Evolutionary conservation across 2,329 filamentous ascomycete species (phyloP), one percentile per base, ranked within the genome.

Genomic region (Fusarium sp.): DNA sequence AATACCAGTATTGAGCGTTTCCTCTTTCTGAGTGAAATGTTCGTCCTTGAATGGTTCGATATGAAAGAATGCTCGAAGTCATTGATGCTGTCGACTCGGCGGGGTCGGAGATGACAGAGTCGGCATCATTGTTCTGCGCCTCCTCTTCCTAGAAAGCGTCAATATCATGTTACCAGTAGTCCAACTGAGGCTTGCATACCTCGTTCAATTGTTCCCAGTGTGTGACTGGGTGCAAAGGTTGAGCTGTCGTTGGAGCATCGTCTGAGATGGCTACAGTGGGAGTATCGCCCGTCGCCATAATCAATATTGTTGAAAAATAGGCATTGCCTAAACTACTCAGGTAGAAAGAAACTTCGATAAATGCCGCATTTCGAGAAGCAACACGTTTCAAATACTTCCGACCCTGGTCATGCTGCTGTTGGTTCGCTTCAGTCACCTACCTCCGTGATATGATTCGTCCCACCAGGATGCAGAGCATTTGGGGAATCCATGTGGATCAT

Each of bases 41-140:
- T 33, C 69, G 59, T 10, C 69, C 69, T 9, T 72, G 56, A 14
- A 71, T 72, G 9, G 69, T 71, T 7, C 69, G 59, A 9, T 71
- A 71, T 13, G 56, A 54, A 3, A 71, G 31, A 18, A 71, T 71
- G 7, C 68, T 71, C 6, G 69, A 71, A 7, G 50, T 54, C n/a
- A 71, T 68, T 9, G 69, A 71, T 14, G 70, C 69, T 20, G 69
- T 72, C 4, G 69, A 72, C 17, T 68, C 68, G 3, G 50, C 44
- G 4, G 52, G 57, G 4, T 47, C 42, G 2, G 64, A 58, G 31
- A 69, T 45, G 7, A 57, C 29, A 4, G 68, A 71, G 31, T 71
- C 68, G 14, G 25, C 29, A 27, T 72, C 68, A 12, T 39, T 8
- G 12, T 38, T 29, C 5, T 36, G 20, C 14, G 38, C 18, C 11